Conservation (phyloP, 495 filamentous ascomycete genomes). For the Immersiella caudata region DNA sequence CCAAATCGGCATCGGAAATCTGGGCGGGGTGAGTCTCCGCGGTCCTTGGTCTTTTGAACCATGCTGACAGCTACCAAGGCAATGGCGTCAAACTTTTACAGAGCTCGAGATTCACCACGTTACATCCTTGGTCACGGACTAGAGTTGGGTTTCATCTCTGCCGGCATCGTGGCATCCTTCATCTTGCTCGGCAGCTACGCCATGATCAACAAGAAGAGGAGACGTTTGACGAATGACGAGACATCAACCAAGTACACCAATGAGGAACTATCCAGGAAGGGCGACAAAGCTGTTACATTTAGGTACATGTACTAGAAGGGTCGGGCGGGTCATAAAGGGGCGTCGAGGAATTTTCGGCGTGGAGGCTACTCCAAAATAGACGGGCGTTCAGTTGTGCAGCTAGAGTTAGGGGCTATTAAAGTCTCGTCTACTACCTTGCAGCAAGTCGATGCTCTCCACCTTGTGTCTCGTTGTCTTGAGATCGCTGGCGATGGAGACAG, state of each 20-base stretch:
- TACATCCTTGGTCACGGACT: constrained; percentile 71
- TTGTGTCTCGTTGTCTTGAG: no score
- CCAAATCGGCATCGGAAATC: constrained; percentile 73
- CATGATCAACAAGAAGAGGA: constrained; percentile 62
- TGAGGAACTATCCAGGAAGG: constrained; percentile 60
- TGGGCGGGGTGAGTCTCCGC: constrained; percentile 56
- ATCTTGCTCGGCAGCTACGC: constrained; percentile 60
- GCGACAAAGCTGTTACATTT: constrained; percentile 67
- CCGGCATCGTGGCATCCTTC: constrained; percentile 61
- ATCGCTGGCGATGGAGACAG: no score
- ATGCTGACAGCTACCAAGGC: constrained; percentile 36
- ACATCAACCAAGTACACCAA: constrained; percentile 48
- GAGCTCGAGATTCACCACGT: constrained; percentile 61
- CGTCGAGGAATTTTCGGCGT: no score
- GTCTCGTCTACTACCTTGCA: no score
- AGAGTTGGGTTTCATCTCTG: constrained; percentile 67
- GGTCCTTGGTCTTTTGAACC: background rate
- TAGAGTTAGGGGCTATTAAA: no score
- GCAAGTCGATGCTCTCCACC: no score
- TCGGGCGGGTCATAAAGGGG: no score
- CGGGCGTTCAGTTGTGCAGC: no score
- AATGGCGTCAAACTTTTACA: constrained; percentile 80
- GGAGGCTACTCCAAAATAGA: no score
- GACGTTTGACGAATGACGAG: constrained; percentile 47
- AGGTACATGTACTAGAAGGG: constrained; percentile 54